Conservation (phyloP, 2,329 filamentous ascomycete species). For the Dothideomycetes sp. region DNA sequence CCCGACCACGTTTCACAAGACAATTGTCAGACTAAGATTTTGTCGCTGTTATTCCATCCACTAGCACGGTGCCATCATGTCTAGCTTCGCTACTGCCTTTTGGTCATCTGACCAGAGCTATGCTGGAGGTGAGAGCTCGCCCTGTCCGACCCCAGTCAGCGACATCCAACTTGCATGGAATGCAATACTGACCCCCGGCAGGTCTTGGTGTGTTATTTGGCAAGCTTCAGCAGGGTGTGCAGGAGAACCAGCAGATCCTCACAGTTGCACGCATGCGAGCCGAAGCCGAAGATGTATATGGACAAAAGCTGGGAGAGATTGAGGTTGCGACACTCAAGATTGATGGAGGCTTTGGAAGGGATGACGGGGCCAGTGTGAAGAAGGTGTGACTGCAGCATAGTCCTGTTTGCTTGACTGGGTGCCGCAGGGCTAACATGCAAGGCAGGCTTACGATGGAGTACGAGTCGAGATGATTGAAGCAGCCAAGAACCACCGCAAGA, state of each 20-base stretch:
- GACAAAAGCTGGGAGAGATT: conserved; percentile 70
- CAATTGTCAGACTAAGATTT: neutral
- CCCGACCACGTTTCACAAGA: neutral
- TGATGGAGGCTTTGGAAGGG: conserved; percentile 70
- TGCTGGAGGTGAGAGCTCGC: conserved; percentile 59
- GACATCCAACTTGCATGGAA: neutral
- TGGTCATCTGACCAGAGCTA: conserved; percentile 80
- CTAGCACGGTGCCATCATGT: conserved; percentile 43
- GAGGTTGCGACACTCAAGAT: conserved; percentile 72
- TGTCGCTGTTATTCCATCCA: neutral
- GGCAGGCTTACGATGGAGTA: conserved; percentile 84
- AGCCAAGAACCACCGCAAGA: conserved; percentile 82
- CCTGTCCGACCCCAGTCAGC: too few relatives aligned
- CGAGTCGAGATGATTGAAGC: conserved; percentile 88
- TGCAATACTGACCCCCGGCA: conserved; percentile 14
- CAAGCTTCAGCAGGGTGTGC: conserved; percentile 91
- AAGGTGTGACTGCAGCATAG: conserved; percentile 71
- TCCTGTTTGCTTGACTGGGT: too few relatives aligned
- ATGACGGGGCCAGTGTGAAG: conserved; percentile 90
- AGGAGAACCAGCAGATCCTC: conserved; percentile 89
- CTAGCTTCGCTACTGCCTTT: conserved; percentile 88
- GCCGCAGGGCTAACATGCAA: too few relatives aligned
- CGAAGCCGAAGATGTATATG: conserved; percentile 87
- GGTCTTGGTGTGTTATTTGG: conserved; percentile 85
- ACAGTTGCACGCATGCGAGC: conserved; percentile 88